These are phyloP conservation scores for Fusarium penzigii DNA, from an alignment of 2,329 filamentous ascomycete species.

Conservation along the genomic window DNA sequence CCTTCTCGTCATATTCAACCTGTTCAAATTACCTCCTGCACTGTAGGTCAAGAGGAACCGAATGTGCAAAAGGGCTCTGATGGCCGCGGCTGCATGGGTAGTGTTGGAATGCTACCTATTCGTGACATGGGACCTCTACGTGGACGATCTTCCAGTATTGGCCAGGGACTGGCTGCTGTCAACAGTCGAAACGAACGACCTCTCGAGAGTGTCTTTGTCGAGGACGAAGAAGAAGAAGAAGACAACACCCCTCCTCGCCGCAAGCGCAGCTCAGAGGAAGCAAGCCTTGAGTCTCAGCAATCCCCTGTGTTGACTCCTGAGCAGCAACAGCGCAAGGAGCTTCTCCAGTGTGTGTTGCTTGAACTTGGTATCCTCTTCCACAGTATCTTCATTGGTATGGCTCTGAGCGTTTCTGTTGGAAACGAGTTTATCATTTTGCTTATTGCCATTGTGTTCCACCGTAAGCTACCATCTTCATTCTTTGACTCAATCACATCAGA, in stretches of 20 bases:
- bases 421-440: conserved; percentile 77
- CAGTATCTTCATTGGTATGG: conserved; percentile 82
- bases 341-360: conserved; percentile 75
- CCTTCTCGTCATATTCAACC: conserved; percentile 38
- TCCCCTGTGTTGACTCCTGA: conserved; percentile 43
- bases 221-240: conserved; percentile 15
- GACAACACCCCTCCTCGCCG: conserved; percentile 11
- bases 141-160: conserved; percentile 38
- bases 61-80: conserved; percentile 2
- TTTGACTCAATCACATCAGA: fast-evolving
- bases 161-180: conserved; percentile 34
- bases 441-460: conserved; percentile 77
- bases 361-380: conserved; percentile 69
- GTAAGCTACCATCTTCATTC: conserved; percentile 22
- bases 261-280: conserved; percentile 23
- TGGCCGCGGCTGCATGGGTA: conserved; percentile 27
- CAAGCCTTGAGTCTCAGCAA: conserved; percentile 26
- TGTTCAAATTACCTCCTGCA: conserved; percentile 6
- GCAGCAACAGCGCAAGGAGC: conserved; percentile 62
- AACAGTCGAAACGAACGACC: conserved; percentile 22
- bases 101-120: conserved; percentile 30
- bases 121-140: conserved; percentile 35
- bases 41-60: neutral
- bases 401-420: conserved; percentile 74
- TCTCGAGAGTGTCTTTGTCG: conserved; percentile 12